Evolutionary conservation across 768 basidiomycete genomes (phyloP).

Genomic region (Strobilomyces dryophilus): DNA sequence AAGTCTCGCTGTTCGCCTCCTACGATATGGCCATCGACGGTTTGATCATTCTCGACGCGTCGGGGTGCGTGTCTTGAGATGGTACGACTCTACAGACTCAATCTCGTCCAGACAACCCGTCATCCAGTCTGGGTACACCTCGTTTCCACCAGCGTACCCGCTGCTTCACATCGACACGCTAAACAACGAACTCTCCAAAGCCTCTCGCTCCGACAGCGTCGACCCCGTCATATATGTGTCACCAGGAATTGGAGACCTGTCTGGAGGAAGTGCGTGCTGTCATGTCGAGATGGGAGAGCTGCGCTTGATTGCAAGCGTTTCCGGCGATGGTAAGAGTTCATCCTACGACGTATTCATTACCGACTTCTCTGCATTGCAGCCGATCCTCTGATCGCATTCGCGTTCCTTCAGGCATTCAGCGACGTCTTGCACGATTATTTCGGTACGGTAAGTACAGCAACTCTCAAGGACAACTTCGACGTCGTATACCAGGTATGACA

Average conservation of each 20-base stretch:
- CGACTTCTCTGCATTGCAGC: constrained; percentile 39
- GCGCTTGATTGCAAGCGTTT: constrained; percentile 74
- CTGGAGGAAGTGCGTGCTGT: constrained; percentile 67
- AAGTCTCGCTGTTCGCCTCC: not conserved
- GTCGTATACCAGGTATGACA: constrained; percentile 82
- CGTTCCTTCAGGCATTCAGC: constrained; percentile 82
- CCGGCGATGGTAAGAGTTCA: constrained; percentile 64
- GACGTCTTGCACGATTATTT: constrained; percentile 86
- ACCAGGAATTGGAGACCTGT: constrained; percentile 37
- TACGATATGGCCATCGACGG: constrained; percentile 71
- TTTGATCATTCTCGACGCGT: constrained; percentile 70
- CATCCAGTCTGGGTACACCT: constrained; percentile 87
- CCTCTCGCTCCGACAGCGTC: constrained; percentile 48
- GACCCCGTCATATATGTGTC: constrained; percentile 75
- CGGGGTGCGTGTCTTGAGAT: constrained; percentile 49
- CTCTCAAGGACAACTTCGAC: constrained; percentile 89
- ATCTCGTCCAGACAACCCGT: constrained; percentile 57
- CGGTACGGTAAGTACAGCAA: constrained; percentile 74
- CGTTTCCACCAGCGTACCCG: constrained; percentile 71
- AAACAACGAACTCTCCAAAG: constrained; percentile 65
- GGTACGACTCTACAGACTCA: constrained; percentile 1
- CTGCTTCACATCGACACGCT: constrained; percentile 83
- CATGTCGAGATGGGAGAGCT: constrained; percentile 76
- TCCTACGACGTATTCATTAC: not conserved
- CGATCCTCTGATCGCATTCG: constrained; percentile 86